Evolutionary conservation across 2,329 filamentous ascomycete species (phyloP), one percentile per base, ranked within the genome.

Genomic region (Teratosphaeria viscida): DNA sequence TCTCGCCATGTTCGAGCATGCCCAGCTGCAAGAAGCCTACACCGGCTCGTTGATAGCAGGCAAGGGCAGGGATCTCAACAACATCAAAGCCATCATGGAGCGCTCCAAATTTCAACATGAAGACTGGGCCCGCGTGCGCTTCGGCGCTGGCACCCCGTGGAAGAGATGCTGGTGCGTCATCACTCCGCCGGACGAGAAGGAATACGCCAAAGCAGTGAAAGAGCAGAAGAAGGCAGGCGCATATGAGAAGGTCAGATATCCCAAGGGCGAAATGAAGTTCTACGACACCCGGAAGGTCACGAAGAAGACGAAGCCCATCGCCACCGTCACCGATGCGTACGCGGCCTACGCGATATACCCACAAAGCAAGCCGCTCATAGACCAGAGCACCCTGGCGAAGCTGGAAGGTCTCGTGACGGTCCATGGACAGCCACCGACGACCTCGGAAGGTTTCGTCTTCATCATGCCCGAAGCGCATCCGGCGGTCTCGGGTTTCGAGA

Each of bases 81-180:
- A 91, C 71, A 97, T 97, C 71, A 88, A 87, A 66, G 76, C 85
- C 29, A 92, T 99, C 65, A 88, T 97, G 82, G 90, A 95, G 66
- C 85, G 89, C 55, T 82, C 88, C 23, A 85, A 82, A 59, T 82
- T 89, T 66, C 87, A 85, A 67, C 84, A 89, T 49, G 91, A 95
- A 72, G 91, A 95, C 70, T 99, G 94, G 94, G 91, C 92, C 19
- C 83, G 94, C 63, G 94, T 99, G 57, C 83, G 94, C 61, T 99
- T 99, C 68, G 94, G 94, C 49, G 92, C 94, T 35, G 94, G 94
- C 54, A 95, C 94, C 10, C 92, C 92, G 0, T 99, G 94, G 94
- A 85, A 89, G 70, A 87, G 92, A 47, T 99, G 92, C 74, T 99
- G 92, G 92, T 96, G 92, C 73, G 92, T 97, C 58, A 89, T 97